A percentile compares a stretch with the other conserved stretches of the same genome.
These are phyloP conservation scores for Meyerozyma guilliermondii DNA, from an alignment of 1,139 yeast species.

Conservation along the genomic window DNA sequence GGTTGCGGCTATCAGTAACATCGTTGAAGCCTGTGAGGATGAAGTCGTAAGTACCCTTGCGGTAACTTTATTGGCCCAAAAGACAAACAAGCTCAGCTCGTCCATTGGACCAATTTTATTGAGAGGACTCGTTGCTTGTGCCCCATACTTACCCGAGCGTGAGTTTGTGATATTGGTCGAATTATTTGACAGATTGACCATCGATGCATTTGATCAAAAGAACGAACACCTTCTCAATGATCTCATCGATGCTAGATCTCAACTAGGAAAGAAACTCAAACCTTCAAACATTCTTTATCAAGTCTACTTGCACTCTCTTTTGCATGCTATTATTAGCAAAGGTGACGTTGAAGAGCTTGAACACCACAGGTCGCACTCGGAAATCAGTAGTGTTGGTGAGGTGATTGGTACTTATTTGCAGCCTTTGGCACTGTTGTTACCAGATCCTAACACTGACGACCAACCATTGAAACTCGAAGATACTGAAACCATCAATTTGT, in stretches of 20 bases:
- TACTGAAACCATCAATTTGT: slow-evolving; percentile 47
- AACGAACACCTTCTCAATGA: slow-evolving; percentile 29
- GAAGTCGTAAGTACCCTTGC: slow-evolving; percentile 76
- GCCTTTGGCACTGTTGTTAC: slow-evolving; percentile 75
- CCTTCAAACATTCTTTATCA: slow-evolving; percentile 44
- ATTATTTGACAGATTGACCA: slow-evolving; percentile 37
- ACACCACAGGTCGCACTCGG: slow-evolving; percentile 77
- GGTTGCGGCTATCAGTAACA: slow-evolving; percentile 65
- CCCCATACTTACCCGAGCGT: slow-evolving; percentile 52
- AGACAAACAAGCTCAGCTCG: slow-evolving; percentile 29
- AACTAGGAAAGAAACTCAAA: slow-evolving; percentile 46
- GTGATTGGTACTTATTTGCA: slow-evolving; percentile 64
- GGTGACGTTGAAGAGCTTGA: slow-evolving; percentile 81
- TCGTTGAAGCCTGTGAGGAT: slow-evolving; percentile 67
- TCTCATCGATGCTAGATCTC: slow-evolving; percentile 44
- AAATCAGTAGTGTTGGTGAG: slow-evolving; percentile 70
- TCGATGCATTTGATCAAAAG: slow-evolving; percentile 29
- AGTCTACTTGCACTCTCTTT: slow-evolving; percentile 59
- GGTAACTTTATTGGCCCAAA: slow-evolving; percentile 79
- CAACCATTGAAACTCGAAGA: slow-evolving; percentile 35
- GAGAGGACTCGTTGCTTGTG: slow-evolving; percentile 54
- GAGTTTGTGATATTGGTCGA: slow-evolving; percentile 54
- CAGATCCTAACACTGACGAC: slow-evolving; percentile 43
- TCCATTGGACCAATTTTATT: slow-evolving; percentile 40
- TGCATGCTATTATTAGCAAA: slow-evolving; percentile 63